A percentile compares a stretch with the other conserved stretches of the same genome.
phyloP scores from a whole-genome alignment of 768 basidiomycete species.

The Mycena alexandri region DNA sequence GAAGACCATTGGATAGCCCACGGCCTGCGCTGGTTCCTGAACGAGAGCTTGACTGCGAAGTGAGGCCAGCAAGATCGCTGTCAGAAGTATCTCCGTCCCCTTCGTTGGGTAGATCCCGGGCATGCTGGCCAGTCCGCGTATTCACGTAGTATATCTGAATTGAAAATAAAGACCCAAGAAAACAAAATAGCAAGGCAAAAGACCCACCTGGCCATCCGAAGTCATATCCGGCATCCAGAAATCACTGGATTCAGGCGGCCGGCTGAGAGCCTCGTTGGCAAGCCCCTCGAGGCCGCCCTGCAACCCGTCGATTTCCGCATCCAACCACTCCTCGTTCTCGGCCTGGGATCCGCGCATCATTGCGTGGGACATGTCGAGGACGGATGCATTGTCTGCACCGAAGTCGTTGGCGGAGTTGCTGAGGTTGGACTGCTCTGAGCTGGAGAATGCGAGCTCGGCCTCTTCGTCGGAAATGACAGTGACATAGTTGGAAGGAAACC shows the following conservation, averaged over 20 bases:
- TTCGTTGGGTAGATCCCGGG: constrained; percentile 87
- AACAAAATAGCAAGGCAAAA: constrained; percentile 6
- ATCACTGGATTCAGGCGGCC: constrained; percentile 68
- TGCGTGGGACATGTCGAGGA: constrained; percentile 63
- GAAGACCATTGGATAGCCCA: constrained; percentile 57
- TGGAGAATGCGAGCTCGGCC: constrained; percentile 74
- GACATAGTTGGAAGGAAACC: constrained; percentile 99
- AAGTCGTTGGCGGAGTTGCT: constrained; percentile 44
- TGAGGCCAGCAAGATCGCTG: constrained; percentile 70
- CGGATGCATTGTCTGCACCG: constrained; percentile 46
- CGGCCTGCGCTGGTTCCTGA: constrained; percentile 66
- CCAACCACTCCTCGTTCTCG: constrained; percentile 71
- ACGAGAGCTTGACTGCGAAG: constrained; percentile 70
- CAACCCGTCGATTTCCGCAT: constrained; percentile 55
- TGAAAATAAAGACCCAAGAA: background rate
- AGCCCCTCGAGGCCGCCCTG: constrained; percentile 51
- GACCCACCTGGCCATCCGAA: constrained; percentile 81
- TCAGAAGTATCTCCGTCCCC: constrained; percentile 74
- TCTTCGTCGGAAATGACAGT: constrained; percentile 82
- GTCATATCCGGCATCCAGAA: constrained; percentile 95
- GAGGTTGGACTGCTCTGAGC: constrained; percentile 59
- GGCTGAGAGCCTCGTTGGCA: constrained; percentile 42
- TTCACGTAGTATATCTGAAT: constrained; percentile 96
- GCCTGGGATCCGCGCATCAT: constrained; percentile 58
- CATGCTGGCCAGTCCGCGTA: constrained; percentile 85